Percentiles rank a stretch among this genome's conserved stretches.
Evolutionary conservation across 257 asterid species (phyloP).

Genomic region (Nicotiana otophora): DNA sequence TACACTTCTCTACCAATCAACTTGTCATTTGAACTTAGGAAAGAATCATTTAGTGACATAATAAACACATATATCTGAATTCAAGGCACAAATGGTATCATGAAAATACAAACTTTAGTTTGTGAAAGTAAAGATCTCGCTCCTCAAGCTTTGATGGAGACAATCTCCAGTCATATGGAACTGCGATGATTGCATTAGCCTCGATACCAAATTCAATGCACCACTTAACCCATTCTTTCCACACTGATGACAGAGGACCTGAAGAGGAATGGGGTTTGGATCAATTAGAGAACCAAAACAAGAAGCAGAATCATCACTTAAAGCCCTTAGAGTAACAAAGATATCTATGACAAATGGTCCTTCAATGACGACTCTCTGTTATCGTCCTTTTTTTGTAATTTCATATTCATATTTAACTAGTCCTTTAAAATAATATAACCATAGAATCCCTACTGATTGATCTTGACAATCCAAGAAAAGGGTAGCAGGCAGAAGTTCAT

Average conservation of each 20-base stretch:
- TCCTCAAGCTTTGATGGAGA: conserved; percentile 95
- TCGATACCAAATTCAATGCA: conserved; percentile 99
- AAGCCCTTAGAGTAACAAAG: neutral
- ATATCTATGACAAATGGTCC: neutral
- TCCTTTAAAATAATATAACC: neutral
- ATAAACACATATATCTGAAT: neutral
- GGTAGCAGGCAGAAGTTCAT: neutral
- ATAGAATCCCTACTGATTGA: neutral
- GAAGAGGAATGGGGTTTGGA: conserved; percentile 20
- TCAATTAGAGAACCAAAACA: neutral
- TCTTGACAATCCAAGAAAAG: neutral
- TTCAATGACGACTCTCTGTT: neutral
- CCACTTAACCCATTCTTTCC: conserved; percentile 99
- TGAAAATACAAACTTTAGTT: conserved; percentile 60
- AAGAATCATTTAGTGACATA: neutral
- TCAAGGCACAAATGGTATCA: neutral
- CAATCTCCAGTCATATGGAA: conserved; percentile 97
- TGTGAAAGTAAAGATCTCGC: conserved; percentile 96
- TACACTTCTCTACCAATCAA: neutral
- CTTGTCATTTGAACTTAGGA: neutral
- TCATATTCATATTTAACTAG: neutral
- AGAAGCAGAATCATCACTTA: neutral
- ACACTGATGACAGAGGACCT: conserved; percentile 99
- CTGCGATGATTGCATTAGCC: conserved; percentile 93
- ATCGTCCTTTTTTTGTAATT: neutral